Percentiles rank a stretch among this genome's conserved stretches.
Conservation (phyloP, 176 grass and related monocot species). For the Secale cereale region DNA sequence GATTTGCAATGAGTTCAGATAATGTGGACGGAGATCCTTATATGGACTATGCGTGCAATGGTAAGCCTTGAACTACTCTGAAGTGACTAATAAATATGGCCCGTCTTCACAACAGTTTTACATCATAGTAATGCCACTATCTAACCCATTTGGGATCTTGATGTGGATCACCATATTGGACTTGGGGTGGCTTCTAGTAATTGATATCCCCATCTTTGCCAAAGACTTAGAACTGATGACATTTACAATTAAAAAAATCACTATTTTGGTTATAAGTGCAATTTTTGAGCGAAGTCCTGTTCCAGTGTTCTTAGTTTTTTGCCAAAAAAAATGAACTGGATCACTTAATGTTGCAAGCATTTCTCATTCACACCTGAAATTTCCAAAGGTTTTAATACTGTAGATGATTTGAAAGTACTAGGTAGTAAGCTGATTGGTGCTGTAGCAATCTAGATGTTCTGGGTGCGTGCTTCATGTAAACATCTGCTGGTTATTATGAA, state of each 20-base stretch:
- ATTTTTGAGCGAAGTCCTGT: neutral
- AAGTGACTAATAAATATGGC: neutral
- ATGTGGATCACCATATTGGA: neutral
- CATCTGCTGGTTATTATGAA: neutral
- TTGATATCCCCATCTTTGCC: neutral
- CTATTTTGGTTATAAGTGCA: neutral
- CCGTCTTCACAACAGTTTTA: neutral
- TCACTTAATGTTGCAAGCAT: neutral
- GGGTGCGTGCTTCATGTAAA: neutral
- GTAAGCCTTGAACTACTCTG: slow-evolving; percentile 14
- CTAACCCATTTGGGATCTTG: neutral
- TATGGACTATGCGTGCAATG: slow-evolving; percentile 31
- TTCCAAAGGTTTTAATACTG: neutral
- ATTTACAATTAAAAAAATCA: neutral
- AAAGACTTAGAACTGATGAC: neutral
- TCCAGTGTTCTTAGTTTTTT: neutral
- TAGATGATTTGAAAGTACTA: neutral
- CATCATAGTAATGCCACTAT: neutral
- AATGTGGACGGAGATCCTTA: slow-evolving; percentile 20
- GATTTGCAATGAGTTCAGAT: slow-evolving; percentile 28
- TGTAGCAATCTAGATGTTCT: slow-evolving; percentile 5
- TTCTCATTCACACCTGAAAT: neutral
- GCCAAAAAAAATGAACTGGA: neutral
- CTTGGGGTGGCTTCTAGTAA: neutral
- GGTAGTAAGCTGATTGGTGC: neutral